Conservation (phyloP, 176 grass and related monocot genomes). For the Triticum urartu region DNA sequence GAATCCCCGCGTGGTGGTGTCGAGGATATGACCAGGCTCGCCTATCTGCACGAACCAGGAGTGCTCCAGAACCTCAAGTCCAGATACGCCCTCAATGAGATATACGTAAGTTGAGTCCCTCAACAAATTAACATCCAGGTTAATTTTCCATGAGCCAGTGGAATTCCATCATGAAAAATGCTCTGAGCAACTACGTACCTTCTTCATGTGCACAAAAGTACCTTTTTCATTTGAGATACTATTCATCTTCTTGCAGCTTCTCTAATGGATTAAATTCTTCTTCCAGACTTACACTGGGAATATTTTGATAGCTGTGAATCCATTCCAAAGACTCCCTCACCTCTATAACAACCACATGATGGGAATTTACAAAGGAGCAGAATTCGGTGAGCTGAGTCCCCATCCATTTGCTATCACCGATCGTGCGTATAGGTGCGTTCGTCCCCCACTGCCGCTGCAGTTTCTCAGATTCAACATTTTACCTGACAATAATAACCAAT, state of each 20-base stretch:
- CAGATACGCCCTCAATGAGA: conserved; percentile 76
- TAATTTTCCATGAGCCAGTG: too few relatives aligned
- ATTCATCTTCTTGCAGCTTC: conserved; percentile 14
- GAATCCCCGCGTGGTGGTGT: conserved; percentile 77
- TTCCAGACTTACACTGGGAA: conserved; percentile 94
- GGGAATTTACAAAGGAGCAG: conserved; percentile 84
- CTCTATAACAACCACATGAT: conserved; percentile 96
- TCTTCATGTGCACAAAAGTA: not conserved
- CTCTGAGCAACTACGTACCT: not conserved
- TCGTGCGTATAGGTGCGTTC: conserved; percentile 71
- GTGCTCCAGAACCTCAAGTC: conserved; percentile 89
- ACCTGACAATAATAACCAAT: conserved; percentile 7
- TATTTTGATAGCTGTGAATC: conserved; percentile 97
- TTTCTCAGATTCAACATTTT: not conserved
- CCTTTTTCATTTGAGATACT: not conserved
- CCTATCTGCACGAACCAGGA: conserved; percentile 88
- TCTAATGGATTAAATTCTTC: conserved; percentile 52
- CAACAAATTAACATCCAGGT: not conserved
- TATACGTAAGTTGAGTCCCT: conserved; percentile 71
- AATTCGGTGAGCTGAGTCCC: conserved; percentile 86
- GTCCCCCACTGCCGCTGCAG: not conserved
- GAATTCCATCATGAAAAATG: not conserved
- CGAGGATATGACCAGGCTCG: conserved; percentile 92
- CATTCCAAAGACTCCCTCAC: conserved; percentile 88
- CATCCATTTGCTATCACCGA: conserved; percentile 97